Base-by-base conservation (phyloP, 108 stramenopile genomes). In the Skeletonema costatum region DNA sequence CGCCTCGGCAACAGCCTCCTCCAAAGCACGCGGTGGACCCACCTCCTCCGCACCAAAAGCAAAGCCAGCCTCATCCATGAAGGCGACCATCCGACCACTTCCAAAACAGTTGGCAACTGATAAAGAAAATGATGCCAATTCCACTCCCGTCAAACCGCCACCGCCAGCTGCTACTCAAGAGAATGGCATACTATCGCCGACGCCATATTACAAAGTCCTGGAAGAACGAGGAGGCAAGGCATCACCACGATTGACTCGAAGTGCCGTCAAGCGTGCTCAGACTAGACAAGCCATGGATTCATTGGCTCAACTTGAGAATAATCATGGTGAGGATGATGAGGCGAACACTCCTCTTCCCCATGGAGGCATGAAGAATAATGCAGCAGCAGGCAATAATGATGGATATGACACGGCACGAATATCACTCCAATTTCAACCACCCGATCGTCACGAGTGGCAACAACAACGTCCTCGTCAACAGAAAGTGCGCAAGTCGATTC, bases 131-230 rank as follows among this genome's bases (percentile, higher is more conserved):
- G 51, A 53, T 4, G 19, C 17, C 51, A 53, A 53, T n/a, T 8
- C 51, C 2, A 53, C 51, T 53, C 51, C 51, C 2, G 6, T 53
- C 51, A 53, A 53, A 25, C 17, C 51, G 29, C 7, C 6, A 3
- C 14, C 51, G 0, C 8, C 51, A 13, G 3, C 51, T 5, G 0
- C 51, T 16, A 21, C 51, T 21, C 14, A 16, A 1, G 51, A 21
- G 4, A 25, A 21, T 53, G 1, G 3, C 5, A 39, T 77, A 13
- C 46, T 69, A 32, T 80, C 78, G 13, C 90, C 90, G 39, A 91
- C 88, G 21, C 90, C 90, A n/a, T 91, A 91, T 67, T 88, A 85
- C 82, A 87, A 87, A 78, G 81, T 88, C 19, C 77, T 80, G 59
- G 78, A 78, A 30, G 85, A 79, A 44, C 82, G 88, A 35, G 85